Evolutionary conservation across 2,329 filamentous ascomycete species (phyloP).

Genomic region (Magnaporthiopsis poae): DNA sequence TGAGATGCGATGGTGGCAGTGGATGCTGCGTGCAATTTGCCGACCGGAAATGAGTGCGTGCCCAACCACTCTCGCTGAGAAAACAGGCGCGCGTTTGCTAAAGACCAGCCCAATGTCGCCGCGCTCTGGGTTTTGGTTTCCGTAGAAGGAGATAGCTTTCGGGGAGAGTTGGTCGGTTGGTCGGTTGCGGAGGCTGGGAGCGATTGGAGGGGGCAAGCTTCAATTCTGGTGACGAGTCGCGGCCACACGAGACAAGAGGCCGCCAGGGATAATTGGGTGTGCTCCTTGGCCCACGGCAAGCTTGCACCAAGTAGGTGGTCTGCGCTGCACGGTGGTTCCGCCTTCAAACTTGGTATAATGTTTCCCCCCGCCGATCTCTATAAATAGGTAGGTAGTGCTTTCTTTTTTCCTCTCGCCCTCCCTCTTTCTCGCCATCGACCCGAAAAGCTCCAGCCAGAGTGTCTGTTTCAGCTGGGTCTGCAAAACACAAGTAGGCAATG

Average conservation of each 20-base stretch:
- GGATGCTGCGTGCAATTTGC: not conserved
- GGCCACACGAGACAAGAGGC: not conserved
- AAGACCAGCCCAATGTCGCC: not conserved
- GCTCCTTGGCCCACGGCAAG: not conserved
- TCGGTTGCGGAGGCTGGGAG: not conserved
- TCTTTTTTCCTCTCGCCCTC: not conserved
- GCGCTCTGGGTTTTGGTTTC: not conserved
- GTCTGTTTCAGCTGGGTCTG: not conserved
- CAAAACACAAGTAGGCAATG: not conserved
- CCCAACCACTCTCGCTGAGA: not conserved
- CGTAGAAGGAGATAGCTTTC: not conserved
- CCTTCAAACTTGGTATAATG: not conserved
- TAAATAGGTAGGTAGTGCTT: not conserved
- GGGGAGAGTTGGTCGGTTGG: not conserved
- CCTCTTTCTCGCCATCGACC: not conserved
- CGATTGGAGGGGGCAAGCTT: not conserved
- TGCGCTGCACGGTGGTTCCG: too few relatives aligned
- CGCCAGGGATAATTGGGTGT: not conserved
- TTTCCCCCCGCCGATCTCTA: not conserved
- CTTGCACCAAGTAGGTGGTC: not conserved
- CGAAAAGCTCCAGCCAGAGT: not conserved
- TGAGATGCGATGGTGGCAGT: not conserved
- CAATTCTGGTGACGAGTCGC: not conserved
- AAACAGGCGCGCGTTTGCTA: not conserved
- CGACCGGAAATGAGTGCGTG: not conserved